Evolutionary conservation across 2,329 filamentous ascomycete genomes (phyloP), one percentile per base, ranked within the genome.

Genomic region (Phaeophleospora eucalypticola): DNA sequence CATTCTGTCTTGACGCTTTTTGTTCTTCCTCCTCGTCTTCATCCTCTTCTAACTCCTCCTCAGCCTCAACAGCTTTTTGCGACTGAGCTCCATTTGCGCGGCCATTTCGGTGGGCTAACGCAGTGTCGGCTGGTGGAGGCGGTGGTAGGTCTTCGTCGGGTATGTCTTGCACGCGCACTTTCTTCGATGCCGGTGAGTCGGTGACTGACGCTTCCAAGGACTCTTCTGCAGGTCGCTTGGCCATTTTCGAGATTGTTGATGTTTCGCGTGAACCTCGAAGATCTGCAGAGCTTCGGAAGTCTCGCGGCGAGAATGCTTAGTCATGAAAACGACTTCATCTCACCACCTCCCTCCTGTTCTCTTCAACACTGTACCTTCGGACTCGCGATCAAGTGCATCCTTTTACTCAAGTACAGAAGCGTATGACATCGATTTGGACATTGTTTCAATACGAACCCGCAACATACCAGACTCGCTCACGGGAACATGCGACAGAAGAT

Each of bases 1-100:
- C 87, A 41, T 76, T 75, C 67, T 95, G 89, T 55, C 88, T 82
- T 56, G 75, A 74, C 16, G 78, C 74, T 63, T 27, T 35, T 36
- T 64, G 49, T 20, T 56, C 50, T 17, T 60, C 55, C 17, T 58
- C 55, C 6, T 63, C 58, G 16, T 64, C 60, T 0, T 60, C 57
- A 3, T 60, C 62, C 45, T 71, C 68, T 14, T 72, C 61, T 6
- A 57, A 50, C 9, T 69, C 64, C 10, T 58, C 60, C 12, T 64
- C 55, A n/a, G 46, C 59, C 20, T 53, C 58, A 18, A 58, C 66
- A 20, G 65, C 64, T 51, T 67, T 64, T 49, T 65, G 61, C 6
- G 68, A 58, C 12, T 14, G 19, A 4, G n/a, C 19, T 19, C 45
- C 39, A 38, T 47, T 47, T 50, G 66, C 65, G 33, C 62, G 65